A percentile compares a stretch with the other conserved stretches of the same genome.
phyloP scores from a whole-genome alignment of 208 protist species.

The Crithidia brevicula region DNA sequence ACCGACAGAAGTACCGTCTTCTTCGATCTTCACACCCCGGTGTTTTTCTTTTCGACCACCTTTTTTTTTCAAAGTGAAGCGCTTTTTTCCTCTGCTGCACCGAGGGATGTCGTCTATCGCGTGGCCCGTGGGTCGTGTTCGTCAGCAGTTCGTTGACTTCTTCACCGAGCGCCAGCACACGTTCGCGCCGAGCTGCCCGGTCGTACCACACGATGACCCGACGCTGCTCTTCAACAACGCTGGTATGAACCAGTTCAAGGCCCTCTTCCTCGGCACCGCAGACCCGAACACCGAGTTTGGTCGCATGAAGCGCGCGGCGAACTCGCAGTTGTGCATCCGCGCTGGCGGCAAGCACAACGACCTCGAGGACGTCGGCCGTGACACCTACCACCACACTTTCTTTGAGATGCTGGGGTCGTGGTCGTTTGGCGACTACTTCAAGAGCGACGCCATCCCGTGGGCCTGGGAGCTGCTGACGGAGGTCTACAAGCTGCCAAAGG shows the following conservation, averaged over 20 bases:
- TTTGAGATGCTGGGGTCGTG: slow-evolving; percentile 99
- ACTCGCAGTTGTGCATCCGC: slow-evolving; percentile 99
- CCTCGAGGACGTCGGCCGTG: slow-evolving; percentile 99
- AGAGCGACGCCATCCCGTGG: slow-evolving; percentile 97
- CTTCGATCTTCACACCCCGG: not conserved
- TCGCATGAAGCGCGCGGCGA: slow-evolving; percentile 94
- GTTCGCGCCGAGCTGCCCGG: slow-evolving; percentile 91
- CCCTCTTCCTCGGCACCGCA: slow-evolving; percentile 96
- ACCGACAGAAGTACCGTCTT: slow-evolving; percentile 6
- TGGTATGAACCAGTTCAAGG: slow-evolving; percentile 98
- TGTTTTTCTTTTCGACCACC: not conserved
- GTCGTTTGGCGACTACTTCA: slow-evolving; percentile 99
- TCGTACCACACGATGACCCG: slow-evolving; percentile 97
- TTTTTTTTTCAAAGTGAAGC: slow-evolving; percentile 26
- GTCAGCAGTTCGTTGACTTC: slow-evolving; percentile 95
- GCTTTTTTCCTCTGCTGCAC: slow-evolving; percentile 25
- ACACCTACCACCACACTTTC: slow-evolving; percentile 99
- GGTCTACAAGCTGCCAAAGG: slow-evolving; percentile 93
- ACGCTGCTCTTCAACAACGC: slow-evolving; percentile 99
- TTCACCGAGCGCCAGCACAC: slow-evolving; percentile 93
- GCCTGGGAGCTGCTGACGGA: slow-evolving; percentile 97
- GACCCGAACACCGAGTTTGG: slow-evolving; percentile 94
- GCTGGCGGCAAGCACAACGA: slow-evolving; percentile 99
- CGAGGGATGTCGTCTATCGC: slow-evolving; percentile 40
- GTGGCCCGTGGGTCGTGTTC: slow-evolving; percentile 89